These are phyloP conservation scores for Mimosa bimucronata DNA, from an alignment of 306 rosid genomes.

Conservation along the genomic window DNA sequence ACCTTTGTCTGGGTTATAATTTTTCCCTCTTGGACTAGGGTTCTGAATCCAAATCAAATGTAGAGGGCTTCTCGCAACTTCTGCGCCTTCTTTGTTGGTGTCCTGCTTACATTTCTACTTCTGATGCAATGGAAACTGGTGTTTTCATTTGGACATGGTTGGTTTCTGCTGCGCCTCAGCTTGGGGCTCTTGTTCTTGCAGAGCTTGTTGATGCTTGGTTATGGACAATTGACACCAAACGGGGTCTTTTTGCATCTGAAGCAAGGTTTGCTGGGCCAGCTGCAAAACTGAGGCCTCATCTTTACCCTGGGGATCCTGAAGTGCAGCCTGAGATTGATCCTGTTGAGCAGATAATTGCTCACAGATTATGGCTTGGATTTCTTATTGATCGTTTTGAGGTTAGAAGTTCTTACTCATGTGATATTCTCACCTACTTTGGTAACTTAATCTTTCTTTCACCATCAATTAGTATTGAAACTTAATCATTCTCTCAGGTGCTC, in stretches of 20 bases:
- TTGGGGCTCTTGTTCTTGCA: conserved; percentile 92
- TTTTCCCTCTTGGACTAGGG: conserved; percentile 64
- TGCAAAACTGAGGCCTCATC: conserved; percentile 92
- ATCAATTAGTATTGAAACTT: conserved; percentile 11
- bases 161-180: conserved; percentile 98
- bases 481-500: background rate
- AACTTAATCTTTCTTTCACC: conserved; percentile 26
- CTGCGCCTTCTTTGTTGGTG: conserved; percentile 99
- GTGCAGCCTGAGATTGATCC: conserved; percentile 65
- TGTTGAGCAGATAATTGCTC: conserved; percentile 92
- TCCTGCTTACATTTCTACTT: conserved; percentile 92
- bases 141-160: conserved; percentile 99
- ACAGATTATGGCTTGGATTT: conserved; percentile 96
- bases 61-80: conserved; percentile 97
- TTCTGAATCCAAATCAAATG: conserved; percentile 78
- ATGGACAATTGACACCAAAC: conserved; percentile 97
- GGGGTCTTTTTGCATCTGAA: conserved; percentile 90
- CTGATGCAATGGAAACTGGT: conserved; percentile 95
- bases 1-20: conserved; percentile 40
- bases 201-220: conserved; percentile 99
- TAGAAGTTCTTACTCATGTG: conserved; percentile 37
- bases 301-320: conserved; percentile 94
- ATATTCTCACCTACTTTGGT: conserved; percentile 24
- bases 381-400: conserved; percentile 99
- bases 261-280: conserved; percentile 81